Conservation (phyloP, 2,329 filamentous ascomycete species). For the Teratosphaeria gauchensis region DNA sequence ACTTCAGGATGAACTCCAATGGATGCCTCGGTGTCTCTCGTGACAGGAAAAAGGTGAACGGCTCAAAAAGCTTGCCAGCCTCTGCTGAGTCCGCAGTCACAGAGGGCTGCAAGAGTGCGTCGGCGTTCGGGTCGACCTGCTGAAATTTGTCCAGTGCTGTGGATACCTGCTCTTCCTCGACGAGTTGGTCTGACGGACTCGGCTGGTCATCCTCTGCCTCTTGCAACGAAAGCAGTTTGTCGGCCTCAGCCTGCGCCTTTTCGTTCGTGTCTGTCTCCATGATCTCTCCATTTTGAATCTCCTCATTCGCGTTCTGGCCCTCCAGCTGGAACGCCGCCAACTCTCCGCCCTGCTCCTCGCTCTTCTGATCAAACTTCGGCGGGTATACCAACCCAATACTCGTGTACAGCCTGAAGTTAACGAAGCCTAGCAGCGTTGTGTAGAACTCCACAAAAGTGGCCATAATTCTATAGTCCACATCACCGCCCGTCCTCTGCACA, state of each 20-base stretch:
- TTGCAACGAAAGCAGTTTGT: constrained; percentile 30
- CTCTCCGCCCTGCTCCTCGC: constrained; percentile 84
- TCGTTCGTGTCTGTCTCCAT: constrained; percentile 22
- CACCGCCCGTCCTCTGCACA: constrained; percentile 84
- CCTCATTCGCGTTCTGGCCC: constrained; percentile 49
- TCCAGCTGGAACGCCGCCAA: constrained; percentile 86
- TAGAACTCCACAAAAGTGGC: constrained; percentile 98
- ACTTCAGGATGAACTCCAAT: constrained; percentile 82
- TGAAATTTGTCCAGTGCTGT: constrained; percentile 81
- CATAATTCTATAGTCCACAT: constrained; percentile 99
- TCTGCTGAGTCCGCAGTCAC: constrained; percentile 49
- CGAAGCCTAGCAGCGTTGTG: constrained; percentile 87
- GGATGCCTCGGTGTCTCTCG: constrained; percentile 85
- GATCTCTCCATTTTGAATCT: constrained; percentile 14
- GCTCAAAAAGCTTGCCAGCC: constrained; percentile 68
- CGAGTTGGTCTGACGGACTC: constrained; percentile 22
- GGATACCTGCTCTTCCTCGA: constrained; percentile 3
- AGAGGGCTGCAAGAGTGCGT: constrained; percentile 73
- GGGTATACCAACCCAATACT: constrained; percentile 87
- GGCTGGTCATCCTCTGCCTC: constrained; percentile 27
- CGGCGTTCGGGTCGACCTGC: constrained; percentile 71
- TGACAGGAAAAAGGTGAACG: constrained; percentile 85
- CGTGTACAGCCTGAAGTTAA: constrained; percentile 93
- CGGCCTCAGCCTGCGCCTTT: constrained; percentile 40
- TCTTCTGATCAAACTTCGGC: constrained; percentile 78